Evolutionary conservation across 75 land plant species (phyloP).

Genomic region (Adiantum capillusveneris): DNA sequence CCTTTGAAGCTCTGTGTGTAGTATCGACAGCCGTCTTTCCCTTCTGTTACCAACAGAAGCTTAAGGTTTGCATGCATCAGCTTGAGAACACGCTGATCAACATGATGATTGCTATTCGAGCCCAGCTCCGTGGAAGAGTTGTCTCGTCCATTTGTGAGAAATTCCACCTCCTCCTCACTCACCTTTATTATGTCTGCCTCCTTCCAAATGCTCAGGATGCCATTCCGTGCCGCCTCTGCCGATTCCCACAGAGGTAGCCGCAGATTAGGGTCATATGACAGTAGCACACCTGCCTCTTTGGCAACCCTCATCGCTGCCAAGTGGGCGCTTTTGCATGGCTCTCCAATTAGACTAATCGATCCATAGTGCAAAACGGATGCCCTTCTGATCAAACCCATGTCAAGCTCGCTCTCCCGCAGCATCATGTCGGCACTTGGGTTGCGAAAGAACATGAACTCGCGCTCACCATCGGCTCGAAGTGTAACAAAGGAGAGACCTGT

Average conservation of each 20-base stretch:
- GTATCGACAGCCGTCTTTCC: slow-evolving; percentile 70
- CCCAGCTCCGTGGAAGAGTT: slow-evolving; percentile 42
- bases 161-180: slow-evolving; percentile 70
- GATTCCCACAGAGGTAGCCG: slow-evolving; percentile 47
- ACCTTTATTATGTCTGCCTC: slow-evolving; percentile 55
- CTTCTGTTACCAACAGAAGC: slow-evolving; percentile 77
- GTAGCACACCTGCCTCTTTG: slow-evolving; percentile 24
- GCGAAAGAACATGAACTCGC: slow-evolving; percentile 94
- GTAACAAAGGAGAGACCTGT: slow-evolving; percentile 95
- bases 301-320: slow-evolving; percentile 37
- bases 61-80: slow-evolving; percentile 68
- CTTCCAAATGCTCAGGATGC: slow-evolving; percentile 53
- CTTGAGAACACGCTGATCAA: slow-evolving; percentile 26
- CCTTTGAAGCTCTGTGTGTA: slow-evolving; percentile 35
- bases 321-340: slow-evolving; percentile 44
- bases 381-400: slow-evolving; percentile 57
- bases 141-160: slow-evolving; percentile 63
- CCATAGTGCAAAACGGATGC: slow-evolving; percentile 46
- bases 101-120: too few species aligned
- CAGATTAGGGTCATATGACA: slow-evolving; percentile 57
- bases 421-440: slow-evolving; percentile 98
- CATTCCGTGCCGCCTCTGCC: slow-evolving; percentile 39
- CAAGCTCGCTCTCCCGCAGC: slow-evolving; percentile 61
- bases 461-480: slow-evolving; percentile 70
- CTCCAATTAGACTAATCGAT: slow-evolving; percentile 43